Evolutionary conservation across 176 grass and related monocot species (phyloP).

Genomic region (Aegilops speltoides): DNA sequence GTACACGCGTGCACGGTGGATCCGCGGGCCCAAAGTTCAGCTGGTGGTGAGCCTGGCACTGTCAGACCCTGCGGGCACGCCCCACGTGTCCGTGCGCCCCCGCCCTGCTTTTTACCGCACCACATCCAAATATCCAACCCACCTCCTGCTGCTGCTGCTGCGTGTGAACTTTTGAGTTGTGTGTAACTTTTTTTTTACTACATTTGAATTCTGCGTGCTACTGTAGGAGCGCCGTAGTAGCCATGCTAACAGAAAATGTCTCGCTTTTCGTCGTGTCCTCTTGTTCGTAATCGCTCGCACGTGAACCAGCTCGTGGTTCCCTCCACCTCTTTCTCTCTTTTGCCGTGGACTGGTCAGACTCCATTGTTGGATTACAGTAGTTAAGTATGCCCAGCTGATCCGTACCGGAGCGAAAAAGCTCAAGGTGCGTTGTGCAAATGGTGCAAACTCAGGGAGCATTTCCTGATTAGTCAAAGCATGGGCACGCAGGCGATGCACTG

Average conservation of each 20-base stretch:
- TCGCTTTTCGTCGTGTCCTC: not conserved
- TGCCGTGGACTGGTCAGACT: not conserved
- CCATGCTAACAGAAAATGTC: too few species aligned
- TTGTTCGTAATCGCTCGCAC: not conserved
- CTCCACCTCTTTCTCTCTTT: not conserved
- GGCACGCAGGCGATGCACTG: not conserved
- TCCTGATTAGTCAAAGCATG: constrained; percentile 19
- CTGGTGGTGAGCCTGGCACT: not conserved
- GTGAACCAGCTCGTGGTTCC: not conserved
- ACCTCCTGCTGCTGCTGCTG: not conserved
- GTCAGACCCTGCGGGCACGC: not conserved
- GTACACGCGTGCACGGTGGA: not conserved
- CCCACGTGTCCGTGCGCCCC: constrained; percentile 33
- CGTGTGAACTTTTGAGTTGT: not conserved
- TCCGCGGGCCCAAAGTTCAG: not conserved
- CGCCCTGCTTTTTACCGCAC: not conserved
- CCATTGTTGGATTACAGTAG: too few species aligned
- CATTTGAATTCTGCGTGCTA: not conserved
- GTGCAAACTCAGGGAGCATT: not conserved
- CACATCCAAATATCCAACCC: not conserved
- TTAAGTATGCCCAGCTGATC: too few species aligned
- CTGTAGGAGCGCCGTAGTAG: not conserved
- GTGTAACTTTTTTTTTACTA: not conserved
- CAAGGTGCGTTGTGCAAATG: not conserved
- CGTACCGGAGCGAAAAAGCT: not conserved